Conservation (phyloP, 805 yeast genomes). For the Tetrapisispora phaffii region DNA sequence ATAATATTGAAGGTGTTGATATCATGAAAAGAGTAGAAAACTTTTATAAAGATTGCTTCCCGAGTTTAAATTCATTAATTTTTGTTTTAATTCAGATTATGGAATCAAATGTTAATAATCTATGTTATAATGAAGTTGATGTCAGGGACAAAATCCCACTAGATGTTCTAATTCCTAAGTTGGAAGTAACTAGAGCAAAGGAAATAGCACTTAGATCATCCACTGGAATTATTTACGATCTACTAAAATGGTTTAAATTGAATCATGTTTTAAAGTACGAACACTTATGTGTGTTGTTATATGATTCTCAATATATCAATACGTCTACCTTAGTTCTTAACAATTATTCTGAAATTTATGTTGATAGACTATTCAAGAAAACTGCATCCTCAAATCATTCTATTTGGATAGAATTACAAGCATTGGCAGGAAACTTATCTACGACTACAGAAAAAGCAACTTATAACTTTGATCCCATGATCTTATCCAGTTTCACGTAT, state of each 20-base stretch:
- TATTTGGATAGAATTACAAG: constrained; percentile 25
- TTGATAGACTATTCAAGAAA: constrained; percentile 26
- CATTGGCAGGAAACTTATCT: constrained; percentile 8
- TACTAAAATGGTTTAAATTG: constrained; percentile 69
- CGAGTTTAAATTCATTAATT: constrained; percentile 52
- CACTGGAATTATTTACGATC: constrained; percentile 40
- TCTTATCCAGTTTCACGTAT: constrained; percentile 17
- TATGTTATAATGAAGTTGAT: constrained; percentile 14
- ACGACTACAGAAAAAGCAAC: not conserved
- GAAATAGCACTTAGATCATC: constrained; percentile 54
- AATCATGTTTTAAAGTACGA: constrained; percentile 75
- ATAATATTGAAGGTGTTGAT: constrained; percentile 21
- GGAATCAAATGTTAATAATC: constrained; percentile 37
- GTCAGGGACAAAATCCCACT: constrained; percentile 6
- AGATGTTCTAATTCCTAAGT: constrained; percentile 20
- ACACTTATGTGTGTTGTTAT: constrained; percentile 57
- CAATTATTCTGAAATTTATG: constrained; percentile 21
- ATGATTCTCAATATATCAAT: constrained; percentile 54
- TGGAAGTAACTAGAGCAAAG: constrained; percentile 50
- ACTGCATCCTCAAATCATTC: constrained; percentile 12
- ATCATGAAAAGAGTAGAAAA: constrained; percentile 46
- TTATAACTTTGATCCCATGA: constrained; percentile 1
- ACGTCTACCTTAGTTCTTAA: constrained; percentile 19
- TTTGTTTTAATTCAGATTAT: constrained; percentile 55
- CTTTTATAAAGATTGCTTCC: constrained; percentile 45